A percentile compares a stretch with the other conserved stretches of the same genome.
phyloP scores from a whole-genome alignment of 306 rosid species.

The Cicer chorassanicum region DNA sequence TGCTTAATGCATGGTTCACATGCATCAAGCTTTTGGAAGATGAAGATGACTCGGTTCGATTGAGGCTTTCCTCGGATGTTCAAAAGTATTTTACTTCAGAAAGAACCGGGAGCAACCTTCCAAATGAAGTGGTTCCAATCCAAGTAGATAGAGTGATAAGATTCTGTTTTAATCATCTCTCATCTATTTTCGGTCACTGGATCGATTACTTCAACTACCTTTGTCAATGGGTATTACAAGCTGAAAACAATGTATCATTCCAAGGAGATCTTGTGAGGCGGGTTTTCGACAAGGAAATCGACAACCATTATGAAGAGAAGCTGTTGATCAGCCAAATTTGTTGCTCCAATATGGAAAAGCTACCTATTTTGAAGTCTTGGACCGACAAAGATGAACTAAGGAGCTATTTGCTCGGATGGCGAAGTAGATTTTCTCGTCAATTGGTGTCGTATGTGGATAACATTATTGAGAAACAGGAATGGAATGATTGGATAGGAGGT shows the following conservation, averaged over 20 bases:
- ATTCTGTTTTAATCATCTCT: conserved; percentile 77
- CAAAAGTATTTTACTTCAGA: conserved; percentile 68
- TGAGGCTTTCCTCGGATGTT: conserved; percentile 68
- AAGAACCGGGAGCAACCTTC: conserved; percentile 47
- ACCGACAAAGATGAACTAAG: conserved; percentile 51
- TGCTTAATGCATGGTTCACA: conserved; percentile 77
- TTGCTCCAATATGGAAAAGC: conserved; percentile 79
- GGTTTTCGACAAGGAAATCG: conserved; percentile 95
- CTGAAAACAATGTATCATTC: conserved; percentile 53
- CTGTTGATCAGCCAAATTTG: conserved; percentile 81
- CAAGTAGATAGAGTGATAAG: conserved; percentile 93
- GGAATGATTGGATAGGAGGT: conserved; percentile 88
- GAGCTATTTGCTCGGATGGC: conserved; percentile 60
- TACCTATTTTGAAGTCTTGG: conserved; percentile 57
- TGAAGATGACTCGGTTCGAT: conserved; percentile 79
- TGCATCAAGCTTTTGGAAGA: conserved; percentile 94
- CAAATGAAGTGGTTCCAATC: conserved; percentile 58
- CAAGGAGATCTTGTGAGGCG: conserved; percentile 82
- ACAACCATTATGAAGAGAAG: conserved; percentile 94
- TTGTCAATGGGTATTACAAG: conserved; percentile 59
- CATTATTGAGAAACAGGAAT: conserved; percentile 55
- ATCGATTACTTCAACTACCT: conserved; percentile 73
- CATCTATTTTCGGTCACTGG: conserved; percentile 85
- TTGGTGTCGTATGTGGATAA: conserved; percentile 64
- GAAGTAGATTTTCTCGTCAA: conserved; percentile 62